Percentiles rank a stretch among this genome's conserved stretches.
phyloP scores from a whole-genome alignment of 331 rosid genomes.

The Pyrus hybrid region DNA sequence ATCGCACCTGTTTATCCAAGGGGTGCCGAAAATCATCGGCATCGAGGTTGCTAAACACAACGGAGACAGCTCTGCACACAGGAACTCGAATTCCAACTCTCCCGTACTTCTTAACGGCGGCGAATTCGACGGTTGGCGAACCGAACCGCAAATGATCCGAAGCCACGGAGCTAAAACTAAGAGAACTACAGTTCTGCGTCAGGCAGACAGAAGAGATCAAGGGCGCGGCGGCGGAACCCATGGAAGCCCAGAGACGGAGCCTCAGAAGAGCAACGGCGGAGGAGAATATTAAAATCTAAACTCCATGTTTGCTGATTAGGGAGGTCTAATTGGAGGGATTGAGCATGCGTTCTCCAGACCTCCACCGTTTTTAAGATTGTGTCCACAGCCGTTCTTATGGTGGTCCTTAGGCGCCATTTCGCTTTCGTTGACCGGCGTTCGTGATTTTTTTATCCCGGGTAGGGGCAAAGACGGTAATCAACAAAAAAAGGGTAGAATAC shows the following conservation, averaged over 20 bases:
- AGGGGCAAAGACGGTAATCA: background rate
- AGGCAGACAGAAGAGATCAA: conserved; percentile 33
- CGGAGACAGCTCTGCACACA: conserved; percentile 51
- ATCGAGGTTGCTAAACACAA: conserved; percentile 65
- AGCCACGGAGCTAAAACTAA: conserved; percentile 18
- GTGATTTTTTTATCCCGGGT: background rate
- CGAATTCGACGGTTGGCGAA: conserved; percentile 13
- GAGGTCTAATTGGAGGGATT: background rate
- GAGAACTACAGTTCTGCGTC: conserved; percentile 24
- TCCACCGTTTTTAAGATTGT: conserved; percentile 15
- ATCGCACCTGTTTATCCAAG: conserved; percentile 74
- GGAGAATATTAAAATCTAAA: background rate
- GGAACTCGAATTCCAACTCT: conserved; percentile 10
- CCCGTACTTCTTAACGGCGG: conserved; percentile 10
- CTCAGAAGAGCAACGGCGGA: background rate
- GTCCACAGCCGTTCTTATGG: conserved; percentile 55
- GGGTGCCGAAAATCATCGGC: conserved; percentile 98
- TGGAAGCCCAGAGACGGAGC: conserved; percentile 14
- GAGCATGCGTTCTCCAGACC: background rate
- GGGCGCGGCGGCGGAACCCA: conserved; percentile 50
- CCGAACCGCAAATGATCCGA: conserved; percentile 22
- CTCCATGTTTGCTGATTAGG: background rate
- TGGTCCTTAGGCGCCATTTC: conserved; percentile 53
- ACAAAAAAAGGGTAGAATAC: background rate
- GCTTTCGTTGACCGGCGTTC: conserved; percentile 33